Evolutionary conservation across 139 green algal genomes (phyloP).

Genomic region (Chlorella sp.): DNA sequence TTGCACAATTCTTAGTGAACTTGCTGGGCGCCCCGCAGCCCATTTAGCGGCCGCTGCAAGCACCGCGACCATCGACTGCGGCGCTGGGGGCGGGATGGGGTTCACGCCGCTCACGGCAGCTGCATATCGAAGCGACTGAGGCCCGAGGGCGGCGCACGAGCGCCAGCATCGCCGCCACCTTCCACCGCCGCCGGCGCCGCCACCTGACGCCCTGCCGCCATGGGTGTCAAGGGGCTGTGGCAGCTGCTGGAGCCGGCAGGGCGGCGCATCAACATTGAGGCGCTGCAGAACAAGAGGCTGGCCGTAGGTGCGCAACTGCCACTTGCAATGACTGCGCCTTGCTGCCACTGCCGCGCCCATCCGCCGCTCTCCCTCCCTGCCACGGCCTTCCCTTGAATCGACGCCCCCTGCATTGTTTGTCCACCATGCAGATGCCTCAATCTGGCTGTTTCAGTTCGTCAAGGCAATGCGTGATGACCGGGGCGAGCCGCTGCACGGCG

Average conservation of each 20-base stretch:
- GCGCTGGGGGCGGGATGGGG: no score
- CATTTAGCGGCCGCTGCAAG: no score
- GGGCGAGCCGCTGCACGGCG: slow-evolving; percentile 94
- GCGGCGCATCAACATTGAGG: slow-evolving; percentile 84
- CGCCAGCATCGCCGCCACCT: no score
- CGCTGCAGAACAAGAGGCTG: slow-evolving; percentile 84
- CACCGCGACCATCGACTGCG: no score
- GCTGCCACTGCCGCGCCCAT: background rate
- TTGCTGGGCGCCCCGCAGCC: no score
- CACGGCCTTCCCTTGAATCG: no score
- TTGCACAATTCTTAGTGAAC: no score
- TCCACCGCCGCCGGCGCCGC: no score
- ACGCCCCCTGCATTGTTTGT: no score
- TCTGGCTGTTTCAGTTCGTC: slow-evolving; percentile 98
- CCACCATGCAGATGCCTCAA: slow-evolving; percentile 93
- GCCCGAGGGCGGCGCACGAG: no score
- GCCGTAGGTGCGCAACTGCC: slow-evolving; percentile 73
- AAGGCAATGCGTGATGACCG: slow-evolving; percentile 94
- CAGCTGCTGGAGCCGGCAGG: slow-evolving; percentile 90
- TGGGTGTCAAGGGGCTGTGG: slow-evolving; percentile 90
- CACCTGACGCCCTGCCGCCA: slow-evolving; percentile 22
- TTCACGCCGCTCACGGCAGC: no score
- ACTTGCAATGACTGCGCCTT: background rate
- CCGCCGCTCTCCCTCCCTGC: background rate
- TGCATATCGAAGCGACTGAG: no score